Percentiles rank a stretch among this genome's conserved stretches.
Evolutionary conservation across 1,284 basidiomycete species (phyloP).

Genomic region (Rhodotorula sp.): DNA sequence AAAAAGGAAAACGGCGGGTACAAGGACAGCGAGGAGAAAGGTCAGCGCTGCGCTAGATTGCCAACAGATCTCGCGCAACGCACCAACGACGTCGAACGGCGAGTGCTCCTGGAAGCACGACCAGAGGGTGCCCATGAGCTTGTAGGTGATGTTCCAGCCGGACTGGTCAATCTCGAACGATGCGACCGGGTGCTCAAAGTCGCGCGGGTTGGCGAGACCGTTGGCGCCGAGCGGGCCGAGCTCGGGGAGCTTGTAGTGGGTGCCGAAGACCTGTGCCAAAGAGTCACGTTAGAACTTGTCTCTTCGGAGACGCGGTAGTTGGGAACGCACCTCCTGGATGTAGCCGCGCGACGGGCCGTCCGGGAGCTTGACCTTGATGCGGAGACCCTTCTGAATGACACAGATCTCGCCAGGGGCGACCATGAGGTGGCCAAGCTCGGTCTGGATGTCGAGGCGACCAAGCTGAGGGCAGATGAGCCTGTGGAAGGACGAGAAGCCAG

Average conservation of each 20-base stretch:
- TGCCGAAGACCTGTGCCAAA: slow-evolving; percentile 58
- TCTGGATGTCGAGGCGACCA: slow-evolving; percentile 67
- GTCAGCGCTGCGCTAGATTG: too few species aligned
- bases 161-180: slow-evolving; percentile 64
- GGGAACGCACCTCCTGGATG: slow-evolving; percentile 42
- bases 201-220: slow-evolving; percentile 55
- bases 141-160: slow-evolving; percentile 47
- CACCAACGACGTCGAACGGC: slow-evolving; percentile 70
- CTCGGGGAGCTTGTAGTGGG: slow-evolving; percentile 66
- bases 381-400: slow-evolving; percentile 66
- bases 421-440: slow-evolving; percentile 69
- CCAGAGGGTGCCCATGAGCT: slow-evolving; percentile 61
- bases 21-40: neutral
- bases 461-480: slow-evolving; percentile 67
- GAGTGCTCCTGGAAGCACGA: slow-evolving; percentile 64
- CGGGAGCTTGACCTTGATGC: slow-evolving; percentile 64
- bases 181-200: slow-evolving; percentile 66
- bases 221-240: slow-evolving; percentile 65
- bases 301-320: slow-evolving; percentile 57
- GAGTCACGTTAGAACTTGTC: slow-evolving; percentile 2
- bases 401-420: slow-evolving; percentile 65
- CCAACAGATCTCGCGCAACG: too few species aligned
- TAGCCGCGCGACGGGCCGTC: slow-evolving; percentile 54
- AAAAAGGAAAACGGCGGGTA: neutral
- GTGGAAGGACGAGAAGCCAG: slow-evolving; percentile 45